Base-by-base conservation (phyloP, 2,329 filamentous ascomycete genomes). In the Cladophialophora carrionii region DNA sequence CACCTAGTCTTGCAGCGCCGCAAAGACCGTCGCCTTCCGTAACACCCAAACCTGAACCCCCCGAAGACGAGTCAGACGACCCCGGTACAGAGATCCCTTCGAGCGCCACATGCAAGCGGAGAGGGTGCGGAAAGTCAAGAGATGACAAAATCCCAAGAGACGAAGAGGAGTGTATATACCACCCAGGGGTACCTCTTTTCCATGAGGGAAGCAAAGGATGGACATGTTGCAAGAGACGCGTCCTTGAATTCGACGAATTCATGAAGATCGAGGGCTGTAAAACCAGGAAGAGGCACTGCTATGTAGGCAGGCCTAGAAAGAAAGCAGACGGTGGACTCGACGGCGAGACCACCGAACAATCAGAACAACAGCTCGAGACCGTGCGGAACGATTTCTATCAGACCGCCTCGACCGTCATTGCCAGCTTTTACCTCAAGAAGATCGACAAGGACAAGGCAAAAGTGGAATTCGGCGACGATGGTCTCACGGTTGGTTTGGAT, bases 161-260 rank as follows among this genome's bases (percentile, higher is more conserved):
- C 34, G 85, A 82, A 0, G 93, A 97, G 81, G 83, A 86, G 67
- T 99, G 95, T 76, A 84, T 91, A 54, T 89, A 96, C 74, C 95
- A 99, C 78, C 93, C 95, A 0, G 95, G 95, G 4, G 87, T 85
- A 24, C 91, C 95, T 26, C 89, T 99, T 71, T 99, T 99, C 80
- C 95, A 99, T 77, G 95, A 99, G 81, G 95, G 95, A 41, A 96
- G 91, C 80, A 99, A 99, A 82, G 95, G 95, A 1, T 99, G 95
- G 84, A 92, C 88, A 65, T 99, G 95, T 82, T 99, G 95, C 81
- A 98, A 98, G 85, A 84, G 92, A 73, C 86, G 92, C 43, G 95
- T 99, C 64, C 81, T 99, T 65, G 95, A 99, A 76, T 99, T 99
- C 78, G 93, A 99, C 76, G 90, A 98, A 78, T 99, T 99, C 79